phyloP scores from a whole-genome alignment of 2,329 filamentous ascomycete species.

The Aspergillus neoniger region DNA sequence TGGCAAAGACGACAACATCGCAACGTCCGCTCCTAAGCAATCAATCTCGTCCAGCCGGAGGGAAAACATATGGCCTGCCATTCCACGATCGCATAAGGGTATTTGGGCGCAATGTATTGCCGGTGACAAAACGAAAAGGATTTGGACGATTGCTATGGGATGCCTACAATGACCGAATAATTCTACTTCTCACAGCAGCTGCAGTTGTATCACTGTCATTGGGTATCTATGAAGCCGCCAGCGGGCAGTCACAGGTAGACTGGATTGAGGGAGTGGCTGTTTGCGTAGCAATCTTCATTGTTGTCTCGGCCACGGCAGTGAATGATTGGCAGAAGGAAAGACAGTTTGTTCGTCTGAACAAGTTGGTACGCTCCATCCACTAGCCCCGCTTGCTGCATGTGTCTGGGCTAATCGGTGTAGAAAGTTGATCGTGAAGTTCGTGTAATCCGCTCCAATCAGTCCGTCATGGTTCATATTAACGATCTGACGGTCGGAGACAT shows the following conservation, averaged over 20 bases:
- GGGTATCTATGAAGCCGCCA: conserved; percentile 67
- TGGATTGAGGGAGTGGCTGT: conserved; percentile 81
- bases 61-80: not conserved
- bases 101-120: conserved; percentile 66
- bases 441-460: conserved; percentile 65
- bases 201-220: conserved; percentile 69
- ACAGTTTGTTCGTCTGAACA: conserved; percentile 74
- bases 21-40: not conserved
- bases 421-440: conserved; percentile 65
- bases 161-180: conserved; percentile 74
- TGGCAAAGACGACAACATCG: not conserved
- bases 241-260: conserved; percentile 59
- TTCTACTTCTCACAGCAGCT: conserved; percentile 67
- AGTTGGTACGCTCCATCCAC: conserved; percentile 63
- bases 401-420: conserved; percentile 27
- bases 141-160: conserved; percentile 70
- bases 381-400: not conserved
- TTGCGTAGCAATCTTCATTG: conserved; percentile 72
- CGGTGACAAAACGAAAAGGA: conserved; percentile 65
- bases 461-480: conserved; percentile 60
- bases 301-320: conserved; percentile 69
- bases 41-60: no score
- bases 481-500: conserved; percentile 69
- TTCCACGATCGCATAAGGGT: conserved; percentile 66
- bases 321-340: conserved; percentile 80